Evolutionary conservation across 768 basidiomycete genomes (phyloP).

Genomic region (Lepiota venenata): DNA sequence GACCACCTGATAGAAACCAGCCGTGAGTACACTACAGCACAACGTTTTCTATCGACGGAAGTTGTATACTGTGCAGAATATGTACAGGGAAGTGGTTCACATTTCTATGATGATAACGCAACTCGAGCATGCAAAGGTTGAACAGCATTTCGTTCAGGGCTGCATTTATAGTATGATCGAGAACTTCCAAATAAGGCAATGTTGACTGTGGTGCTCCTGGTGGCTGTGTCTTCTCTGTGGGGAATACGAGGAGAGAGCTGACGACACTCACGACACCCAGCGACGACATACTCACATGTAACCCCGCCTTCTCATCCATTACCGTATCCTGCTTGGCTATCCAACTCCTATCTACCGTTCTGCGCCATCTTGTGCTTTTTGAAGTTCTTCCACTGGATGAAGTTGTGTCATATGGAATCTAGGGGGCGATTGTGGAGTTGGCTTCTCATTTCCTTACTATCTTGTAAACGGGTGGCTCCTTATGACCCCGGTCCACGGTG

Average conservation of each 20-base stretch:
- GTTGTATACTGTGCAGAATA: no score
- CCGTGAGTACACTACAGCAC: no score
- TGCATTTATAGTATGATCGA: no score
- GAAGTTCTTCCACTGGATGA: not conserved
- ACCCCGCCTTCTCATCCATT: not conserved
- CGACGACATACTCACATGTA: conserved; percentile 4
- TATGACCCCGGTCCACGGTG: conserved; percentile 8
- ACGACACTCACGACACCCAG: not conserved
- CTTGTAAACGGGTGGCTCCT: not conserved
- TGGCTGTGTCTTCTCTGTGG: conserved; percentile 8
- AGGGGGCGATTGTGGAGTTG: not conserved
- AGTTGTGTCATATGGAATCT: not conserved
- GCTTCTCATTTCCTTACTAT: not conserved
- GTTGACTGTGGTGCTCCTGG: conserved; percentile 4
- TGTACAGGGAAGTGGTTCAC: no score
- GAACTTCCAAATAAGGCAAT: conserved; percentile 8
- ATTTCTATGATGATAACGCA: no score
- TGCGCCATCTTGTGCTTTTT: not conserved
- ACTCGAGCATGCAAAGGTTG: no score
- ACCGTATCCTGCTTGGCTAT: not conserved
- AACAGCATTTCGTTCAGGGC: no score
- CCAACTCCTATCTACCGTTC: not conserved
- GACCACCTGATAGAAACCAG: no score
- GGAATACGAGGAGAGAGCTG: not conserved
- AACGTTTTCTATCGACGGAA: no score